These are phyloP conservation scores for Saturnispora ahearnii DNA, from an alignment of 805 yeast species.

Conservation along the genomic window DNA sequence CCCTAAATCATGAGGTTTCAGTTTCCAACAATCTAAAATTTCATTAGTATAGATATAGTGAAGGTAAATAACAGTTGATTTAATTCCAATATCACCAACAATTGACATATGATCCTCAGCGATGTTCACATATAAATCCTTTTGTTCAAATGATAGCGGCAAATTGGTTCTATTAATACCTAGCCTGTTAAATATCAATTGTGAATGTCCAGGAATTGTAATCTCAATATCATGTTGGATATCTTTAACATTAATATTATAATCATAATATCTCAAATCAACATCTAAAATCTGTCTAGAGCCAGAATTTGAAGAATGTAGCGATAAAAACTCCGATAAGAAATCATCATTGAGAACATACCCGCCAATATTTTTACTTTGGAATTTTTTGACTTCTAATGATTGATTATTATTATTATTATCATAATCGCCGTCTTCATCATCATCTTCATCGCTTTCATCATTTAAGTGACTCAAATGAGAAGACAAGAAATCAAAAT, in stretches of 20 bases:
- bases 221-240: neutral
- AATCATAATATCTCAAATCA: constrained; percentile 11
- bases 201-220: constrained; percentile 10
- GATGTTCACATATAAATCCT: constrained; percentile 11
- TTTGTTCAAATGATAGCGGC: constrained; percentile 9
- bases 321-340: neutral
- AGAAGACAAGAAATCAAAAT: neutral
- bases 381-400: neutral
- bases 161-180: neutral
- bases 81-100: constrained; percentile 19
- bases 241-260: constrained; percentile 5
- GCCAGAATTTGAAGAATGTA: neutral
- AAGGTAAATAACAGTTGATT: constrained; percentile 32
- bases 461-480: neutral
- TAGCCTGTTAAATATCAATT: constrained; percentile 10
- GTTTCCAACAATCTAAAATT: constrained; percentile 38
- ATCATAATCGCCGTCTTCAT: neutral
- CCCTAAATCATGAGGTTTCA: constrained; percentile 2
- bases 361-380: neutral
- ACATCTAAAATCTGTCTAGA: neutral
- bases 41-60: constrained; percentile 44
- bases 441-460: neutral
- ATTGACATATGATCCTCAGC: constrained; percentile 7
- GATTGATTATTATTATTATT: neutral
- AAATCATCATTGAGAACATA: constrained; percentile 1